phyloP scores from a whole-genome alignment of 805 yeast genomes.

The Saccharomycodes ludwigii region DNA sequence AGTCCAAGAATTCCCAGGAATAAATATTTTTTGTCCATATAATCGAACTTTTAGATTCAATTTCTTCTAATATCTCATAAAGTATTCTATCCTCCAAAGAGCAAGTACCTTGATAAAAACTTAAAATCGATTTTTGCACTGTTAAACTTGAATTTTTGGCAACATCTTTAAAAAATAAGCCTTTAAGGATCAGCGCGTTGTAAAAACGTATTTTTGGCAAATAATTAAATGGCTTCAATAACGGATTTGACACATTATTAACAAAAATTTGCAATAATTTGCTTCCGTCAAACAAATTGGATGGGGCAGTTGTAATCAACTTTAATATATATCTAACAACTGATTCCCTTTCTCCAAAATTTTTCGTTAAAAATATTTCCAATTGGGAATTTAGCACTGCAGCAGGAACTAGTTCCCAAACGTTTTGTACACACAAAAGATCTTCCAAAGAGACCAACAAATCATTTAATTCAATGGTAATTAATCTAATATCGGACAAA shows the following conservation, averaged over 20 bases:
- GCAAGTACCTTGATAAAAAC: constrained; percentile 51
- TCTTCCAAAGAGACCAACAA: constrained; percentile 25
- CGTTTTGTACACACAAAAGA: constrained; percentile 19
- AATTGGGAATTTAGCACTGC: constrained; percentile 47
- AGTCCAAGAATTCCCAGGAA: constrained; percentile 52
- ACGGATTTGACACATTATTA: constrained; percentile 34
- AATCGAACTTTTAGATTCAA: constrained; percentile 40
- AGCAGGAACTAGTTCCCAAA: constrained; percentile 32
- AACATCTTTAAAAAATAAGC: constrained; percentile 37
- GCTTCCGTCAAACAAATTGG: constrained; percentile 28
- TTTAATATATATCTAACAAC: constrained; percentile 37
- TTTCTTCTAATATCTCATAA: constrained; percentile 36
- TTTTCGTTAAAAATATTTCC: constrained; percentile 41
- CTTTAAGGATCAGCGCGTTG: constrained; percentile 34
- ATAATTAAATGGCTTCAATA: constrained; percentile 18
- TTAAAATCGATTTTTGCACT: constrained; percentile 38
- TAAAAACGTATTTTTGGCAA: constrained; percentile 25
- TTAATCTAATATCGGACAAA: constrained; percentile 33
- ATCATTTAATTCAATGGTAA: constrained; percentile 17
- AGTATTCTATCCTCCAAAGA: constrained; percentile 50
- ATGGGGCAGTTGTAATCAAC: constrained; percentile 26
- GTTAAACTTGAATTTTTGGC: constrained; percentile 32
- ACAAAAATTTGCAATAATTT: constrained; percentile 53
- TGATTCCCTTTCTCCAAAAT: constrained; percentile 32
- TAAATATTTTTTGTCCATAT: constrained; percentile 59